Conservation (phyloP, 1,284 basidiomycete genomes). For the Cryptococcus sp. region DNA sequence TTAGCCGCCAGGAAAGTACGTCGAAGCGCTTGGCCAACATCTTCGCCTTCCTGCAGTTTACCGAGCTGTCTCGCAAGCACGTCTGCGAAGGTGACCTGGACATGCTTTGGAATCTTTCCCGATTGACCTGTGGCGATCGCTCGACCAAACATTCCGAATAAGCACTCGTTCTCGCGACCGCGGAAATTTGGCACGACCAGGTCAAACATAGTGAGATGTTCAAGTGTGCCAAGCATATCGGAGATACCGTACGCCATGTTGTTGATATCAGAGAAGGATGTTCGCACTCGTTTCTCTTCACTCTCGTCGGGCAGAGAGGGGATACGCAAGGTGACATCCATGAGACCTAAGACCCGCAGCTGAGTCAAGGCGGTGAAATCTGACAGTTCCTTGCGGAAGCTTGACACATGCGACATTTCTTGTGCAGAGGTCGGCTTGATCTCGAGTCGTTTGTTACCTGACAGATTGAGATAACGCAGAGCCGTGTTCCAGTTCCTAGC, state of each 20-base stretch:
- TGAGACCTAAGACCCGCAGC: slow-evolving; percentile 87
- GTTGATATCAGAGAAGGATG: slow-evolving; percentile 86
- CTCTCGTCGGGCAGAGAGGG: slow-evolving; percentile 84
- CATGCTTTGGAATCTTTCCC: slow-evolving; percentile 63
- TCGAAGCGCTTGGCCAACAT: slow-evolving; percentile 72
- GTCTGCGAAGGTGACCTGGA: slow-evolving; percentile 74
- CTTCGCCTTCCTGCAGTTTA: slow-evolving; percentile 60
- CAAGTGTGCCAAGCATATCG: slow-evolving; percentile 78
- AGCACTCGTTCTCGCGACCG: slow-evolving; percentile 73
- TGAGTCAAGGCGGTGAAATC: slow-evolving; percentile 84
- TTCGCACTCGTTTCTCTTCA: slow-evolving; percentile 88
- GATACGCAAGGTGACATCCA: slow-evolving; percentile 93
- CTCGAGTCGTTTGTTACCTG: slow-evolving; percentile 84
- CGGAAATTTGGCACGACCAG: slow-evolving; percentile 89
- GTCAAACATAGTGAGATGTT: slow-evolving; percentile 86
- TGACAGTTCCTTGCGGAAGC: slow-evolving; percentile 61
- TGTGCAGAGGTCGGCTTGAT: slow-evolving; percentile 68
- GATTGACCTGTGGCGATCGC: slow-evolving; percentile 61
- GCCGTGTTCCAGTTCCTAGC: slow-evolving; percentile 95
- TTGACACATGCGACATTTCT: slow-evolving; percentile 51
- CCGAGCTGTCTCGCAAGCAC: slow-evolving; percentile 65
- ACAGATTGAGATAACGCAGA: slow-evolving; percentile 84
- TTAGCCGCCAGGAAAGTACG: slow-evolving; percentile 84
- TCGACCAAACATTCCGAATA: slow-evolving; percentile 94
- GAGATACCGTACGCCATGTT: slow-evolving; percentile 96